These are phyloP conservation scores for Teratosphaeria pseudoeucalypti DNA, from an alignment of 2,329 filamentous ascomycete genomes.

Conservation along the genomic window DNA sequence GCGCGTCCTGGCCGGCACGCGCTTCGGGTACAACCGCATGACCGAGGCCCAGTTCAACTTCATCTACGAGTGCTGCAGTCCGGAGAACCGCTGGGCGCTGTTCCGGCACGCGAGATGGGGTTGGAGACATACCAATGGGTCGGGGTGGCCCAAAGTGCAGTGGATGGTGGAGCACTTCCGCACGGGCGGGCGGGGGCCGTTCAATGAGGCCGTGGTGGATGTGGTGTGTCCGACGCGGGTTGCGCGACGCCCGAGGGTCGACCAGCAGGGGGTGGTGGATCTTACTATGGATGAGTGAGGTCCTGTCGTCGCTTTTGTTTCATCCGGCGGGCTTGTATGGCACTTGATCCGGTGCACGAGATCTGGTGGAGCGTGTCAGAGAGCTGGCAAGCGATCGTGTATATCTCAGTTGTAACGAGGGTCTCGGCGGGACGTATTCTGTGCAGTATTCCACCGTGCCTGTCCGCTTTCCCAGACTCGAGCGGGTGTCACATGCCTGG, in stretches of 20 bases:
- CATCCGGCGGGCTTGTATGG: too few relatives aligned
- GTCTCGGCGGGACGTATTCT: too few relatives aligned
- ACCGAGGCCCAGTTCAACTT: neutral
- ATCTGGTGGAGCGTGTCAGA: conserved; percentile 43
- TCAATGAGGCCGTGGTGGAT: neutral
- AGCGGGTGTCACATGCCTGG: too few relatives aligned
- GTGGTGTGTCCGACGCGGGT: neutral
- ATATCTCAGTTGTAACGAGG: conserved; percentile 29
- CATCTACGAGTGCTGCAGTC: neutral
- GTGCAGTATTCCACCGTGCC: too few relatives aligned
- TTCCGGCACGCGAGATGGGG: neutral
- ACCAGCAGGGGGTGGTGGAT: neutral
- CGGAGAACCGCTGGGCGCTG: neutral
- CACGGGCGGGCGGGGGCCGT: neutral
- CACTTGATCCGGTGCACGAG: conserved; percentile 31
- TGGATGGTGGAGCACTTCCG: neutral
- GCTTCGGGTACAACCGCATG: neutral
- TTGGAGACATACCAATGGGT: neutral
- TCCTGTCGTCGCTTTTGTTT: neutral
- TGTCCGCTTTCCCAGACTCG: too few relatives aligned
- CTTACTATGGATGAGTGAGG: neutral
- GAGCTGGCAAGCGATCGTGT: conserved; percentile 50
- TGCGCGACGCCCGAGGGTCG: neutral
- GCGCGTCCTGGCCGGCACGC: neutral
- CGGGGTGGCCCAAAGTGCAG: neutral